Base-by-base conservation (phyloP, 1,284 basidiomycete species). In the Cystobasidium pallidum region DNA sequence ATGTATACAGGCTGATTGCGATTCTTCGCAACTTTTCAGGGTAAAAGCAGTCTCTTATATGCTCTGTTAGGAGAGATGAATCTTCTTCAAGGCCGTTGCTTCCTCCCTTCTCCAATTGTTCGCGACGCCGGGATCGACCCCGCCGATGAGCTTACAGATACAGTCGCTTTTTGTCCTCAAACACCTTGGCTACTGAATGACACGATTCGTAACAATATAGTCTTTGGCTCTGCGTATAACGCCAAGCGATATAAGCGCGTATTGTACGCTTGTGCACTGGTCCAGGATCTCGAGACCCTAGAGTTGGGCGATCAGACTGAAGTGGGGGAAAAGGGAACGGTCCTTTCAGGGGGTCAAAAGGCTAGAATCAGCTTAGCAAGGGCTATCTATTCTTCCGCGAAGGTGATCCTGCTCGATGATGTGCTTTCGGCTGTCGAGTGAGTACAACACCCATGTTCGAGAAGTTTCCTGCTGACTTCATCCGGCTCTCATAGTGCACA, bases 101-200 rank as follows among this genome's bases (percentile, higher is more conserved):
- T 83, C 79, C 83, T 86, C 80, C 84, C 85, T 4, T 83, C 84
- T 68, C 81, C 83, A 1, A 79, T 85, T 21, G 78, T 81, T 21
- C 79, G 82, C 32, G 76, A 78, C 3, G 74, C 77, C 2, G 76
- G 75, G 17, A 74, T 77, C 24, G 83, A 84, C 71, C 82, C 80
- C 1, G 83, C 85, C 26, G 82, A 87, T 28, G 88, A 89, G 0
- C 81, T 89, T 41, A 86, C 86, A 77, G 88, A 92, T 76, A 83
- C 88, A 10, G 87, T 94, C 36, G 91, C 92, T 0, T 95, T 94
- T 88, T 90, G 88, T 52, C 87, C 91, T 0, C 94, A 96, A 81
- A 86, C 88, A 0, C 88, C 93, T 0, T 96, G 91, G 92, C 83
- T 96, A 39, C 84, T 87, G 62, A 86, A 84, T 26, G 89, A 88